Evolutionary conservation across 1,139 yeast genomes (phyloP).

Genomic region (Geotrichum bryndzae): DNA sequence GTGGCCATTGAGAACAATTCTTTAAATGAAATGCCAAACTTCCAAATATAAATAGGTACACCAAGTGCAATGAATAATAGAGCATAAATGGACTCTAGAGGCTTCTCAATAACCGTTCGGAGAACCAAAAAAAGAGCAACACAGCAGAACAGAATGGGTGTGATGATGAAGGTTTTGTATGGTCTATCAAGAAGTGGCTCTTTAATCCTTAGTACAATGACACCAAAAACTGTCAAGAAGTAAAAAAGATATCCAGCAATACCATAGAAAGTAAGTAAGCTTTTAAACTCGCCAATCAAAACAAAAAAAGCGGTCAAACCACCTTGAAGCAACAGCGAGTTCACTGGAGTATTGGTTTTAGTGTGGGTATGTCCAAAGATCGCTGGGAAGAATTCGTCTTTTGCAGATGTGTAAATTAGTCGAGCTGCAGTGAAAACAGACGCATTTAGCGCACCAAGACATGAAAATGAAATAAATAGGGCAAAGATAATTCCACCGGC

Average conservation of each 20-base stretch:
- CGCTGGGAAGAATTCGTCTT: constrained; percentile 36
- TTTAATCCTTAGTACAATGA: constrained; percentile 34
- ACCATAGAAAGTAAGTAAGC: constrained; percentile 38
- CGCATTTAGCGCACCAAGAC: constrained; percentile 41
- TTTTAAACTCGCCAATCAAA: constrained; percentile 36
- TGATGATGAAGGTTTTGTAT: constrained; percentile 35
- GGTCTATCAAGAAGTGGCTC: constrained; percentile 38
- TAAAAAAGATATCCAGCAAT: constrained; percentile 40
- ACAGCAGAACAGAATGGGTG: constrained; percentile 38
- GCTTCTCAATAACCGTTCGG: constrained; percentile 35
- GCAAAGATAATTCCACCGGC: constrained; percentile 34
- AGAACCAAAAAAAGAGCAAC: constrained; percentile 37
- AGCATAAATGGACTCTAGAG: constrained; percentile 32
- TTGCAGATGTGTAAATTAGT: constrained; percentile 37
- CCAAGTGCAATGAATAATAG: constrained; percentile 32
- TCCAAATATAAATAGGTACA: constrained; percentile 32
- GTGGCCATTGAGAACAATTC: background rate
- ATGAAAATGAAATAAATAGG: constrained; percentile 35
- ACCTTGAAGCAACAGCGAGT: constrained; percentile 35
- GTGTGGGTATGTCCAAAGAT: constrained; percentile 29
- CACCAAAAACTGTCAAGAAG: constrained; percentile 38
- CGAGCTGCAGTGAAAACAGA: constrained; percentile 38
- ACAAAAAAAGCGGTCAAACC: constrained; percentile 32
- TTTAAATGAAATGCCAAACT: constrained; percentile 21
- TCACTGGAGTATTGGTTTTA: constrained; percentile 34